Percentiles rank a stretch among this genome's conserved stretches.
Conservation (phyloP, 306 rosid species). For the Boehmeria nivea region DNA sequence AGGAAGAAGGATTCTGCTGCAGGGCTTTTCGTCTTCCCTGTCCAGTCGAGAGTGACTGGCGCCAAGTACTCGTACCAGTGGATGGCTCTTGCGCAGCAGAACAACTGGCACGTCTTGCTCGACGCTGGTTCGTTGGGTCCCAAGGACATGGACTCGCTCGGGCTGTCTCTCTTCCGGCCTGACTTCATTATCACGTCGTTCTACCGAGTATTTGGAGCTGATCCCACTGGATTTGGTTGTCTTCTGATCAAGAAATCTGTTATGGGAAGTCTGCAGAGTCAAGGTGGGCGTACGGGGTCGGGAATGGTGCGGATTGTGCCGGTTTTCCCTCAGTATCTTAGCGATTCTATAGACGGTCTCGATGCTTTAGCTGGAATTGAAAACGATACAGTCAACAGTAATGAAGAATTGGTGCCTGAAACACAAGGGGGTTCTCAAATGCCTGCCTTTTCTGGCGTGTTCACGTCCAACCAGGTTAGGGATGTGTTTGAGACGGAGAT, state of each 20-base stretch:
- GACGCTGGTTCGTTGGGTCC: conserved; percentile 99
- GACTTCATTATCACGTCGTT: conserved; percentile 90
- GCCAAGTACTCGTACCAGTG: conserved; percentile 97
- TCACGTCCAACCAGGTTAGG: conserved; percentile 76
- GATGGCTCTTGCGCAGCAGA: conserved; percentile 99
- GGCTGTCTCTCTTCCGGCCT: conserved; percentile 89
- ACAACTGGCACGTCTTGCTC: conserved; percentile 94
- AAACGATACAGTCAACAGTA: conserved; percentile 34
- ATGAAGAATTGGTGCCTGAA: conserved; percentile 31
- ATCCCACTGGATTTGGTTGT: conserved; percentile 96
- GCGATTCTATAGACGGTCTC: conserved; percentile 81
- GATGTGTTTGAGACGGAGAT: conserved; percentile 89
- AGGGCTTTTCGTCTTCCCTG: conserved; percentile 95
- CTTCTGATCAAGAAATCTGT: conserved; percentile 91
- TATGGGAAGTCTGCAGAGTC: conserved; percentile 79
- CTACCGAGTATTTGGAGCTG: conserved; percentile 87
- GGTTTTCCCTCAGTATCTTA: conserved; percentile 67
- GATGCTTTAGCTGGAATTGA: conserved; percentile 64
- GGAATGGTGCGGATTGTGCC: conserved; percentile 98
- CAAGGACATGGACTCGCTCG: conserved; percentile 98
- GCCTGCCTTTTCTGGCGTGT: conserved; percentile 96
- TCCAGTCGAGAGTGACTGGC: conserved; percentile 96
- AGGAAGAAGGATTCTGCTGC: conserved; percentile 90
- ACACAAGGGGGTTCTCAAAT: conserved; percentile 47
- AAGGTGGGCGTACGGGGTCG: conserved; percentile 80